Conservation (phyloP, 176 grass and related monocot species). For the Raddia distichophylla region DNA sequence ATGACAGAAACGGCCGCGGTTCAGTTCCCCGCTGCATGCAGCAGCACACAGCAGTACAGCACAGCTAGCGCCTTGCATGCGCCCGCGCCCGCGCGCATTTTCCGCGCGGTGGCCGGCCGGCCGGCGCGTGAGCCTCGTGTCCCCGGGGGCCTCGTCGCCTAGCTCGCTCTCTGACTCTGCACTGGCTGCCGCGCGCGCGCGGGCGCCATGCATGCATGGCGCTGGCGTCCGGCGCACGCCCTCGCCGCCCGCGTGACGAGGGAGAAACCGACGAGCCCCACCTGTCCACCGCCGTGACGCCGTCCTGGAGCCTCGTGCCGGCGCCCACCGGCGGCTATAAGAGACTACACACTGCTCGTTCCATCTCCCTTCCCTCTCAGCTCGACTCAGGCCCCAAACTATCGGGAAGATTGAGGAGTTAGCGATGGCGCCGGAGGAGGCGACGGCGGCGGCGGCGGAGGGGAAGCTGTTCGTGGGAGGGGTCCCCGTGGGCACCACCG, state of each 20-base stretch:
- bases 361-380: not conserved
- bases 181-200: too few species aligned
- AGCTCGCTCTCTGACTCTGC: too few species aligned
- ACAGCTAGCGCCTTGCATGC: too few species aligned
- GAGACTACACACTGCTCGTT: too few species aligned
- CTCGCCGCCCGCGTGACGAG: too few species aligned
- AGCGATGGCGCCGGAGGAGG: not conserved
- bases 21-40: not conserved
- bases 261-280: too few species aligned
- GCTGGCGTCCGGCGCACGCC: too few species aligned
- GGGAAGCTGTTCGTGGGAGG: constrained; percentile 51
- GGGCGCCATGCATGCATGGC: too few species aligned
- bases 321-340: too few species aligned
- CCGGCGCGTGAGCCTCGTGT: not conserved
- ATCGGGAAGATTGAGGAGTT: not conserved
- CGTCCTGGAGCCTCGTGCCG: too few species aligned
- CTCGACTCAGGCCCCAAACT: not conserved
- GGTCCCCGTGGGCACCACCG: not conserved
- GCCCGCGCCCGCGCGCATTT: too few species aligned
- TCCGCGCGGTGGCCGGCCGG: not conserved
- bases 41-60: not conserved
- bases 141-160: not conserved
- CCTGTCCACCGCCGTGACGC: too few species aligned
- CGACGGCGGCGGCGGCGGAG: not conserved
- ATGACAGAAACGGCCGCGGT: not conserved